phyloP scores from a whole-genome alignment of 2,329 filamentous ascomycete genomes.

The Trichophyton schoenleinii region DNA sequence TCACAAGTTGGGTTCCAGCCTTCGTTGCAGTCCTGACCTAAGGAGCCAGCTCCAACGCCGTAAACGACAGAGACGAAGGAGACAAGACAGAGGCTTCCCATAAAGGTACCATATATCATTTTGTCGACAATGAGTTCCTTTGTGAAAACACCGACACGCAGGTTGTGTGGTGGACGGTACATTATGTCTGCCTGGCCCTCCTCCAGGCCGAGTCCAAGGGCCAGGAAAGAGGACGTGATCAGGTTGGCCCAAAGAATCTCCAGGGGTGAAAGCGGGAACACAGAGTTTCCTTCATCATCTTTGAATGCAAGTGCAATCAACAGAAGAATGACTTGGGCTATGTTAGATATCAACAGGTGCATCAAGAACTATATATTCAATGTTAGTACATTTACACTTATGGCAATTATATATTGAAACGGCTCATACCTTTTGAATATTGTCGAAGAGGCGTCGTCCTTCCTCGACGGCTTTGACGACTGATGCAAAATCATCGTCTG shows the following conservation, averaged over 20 bases:
- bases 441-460: conserved; percentile 66
- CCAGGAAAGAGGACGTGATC: conserved; percentile 73
- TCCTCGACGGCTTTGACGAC: conserved; percentile 71
- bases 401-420: conserved; percentile 16
- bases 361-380: conserved; percentile 51
- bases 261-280: conserved; percentile 73
- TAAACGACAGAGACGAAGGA: conserved; percentile 31
- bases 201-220: conserved; percentile 75
- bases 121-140: conserved; percentile 31
- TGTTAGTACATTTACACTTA: conserved; percentile 41
- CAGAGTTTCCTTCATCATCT: conserved; percentile 55
- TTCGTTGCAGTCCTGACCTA: conserved; percentile 45
- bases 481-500: conserved; percentile 66
- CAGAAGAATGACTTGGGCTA: conserved; percentile 70
- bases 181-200: conserved; percentile 63
- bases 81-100: conserved; percentile 32
- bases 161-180: conserved; percentile 61
- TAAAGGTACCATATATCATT: conserved; percentile 35
- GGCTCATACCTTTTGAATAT: conserved; percentile 49
- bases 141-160: conserved; percentile 31
- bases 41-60: conserved; percentile 29
- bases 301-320: conserved; percentile 72
- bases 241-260: conserved; percentile 90
- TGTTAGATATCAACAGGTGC: conserved; percentile 65
- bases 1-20: conserved; percentile 38